A percentile compares a stretch with the other conserved stretches of the same genome.
Evolutionary conservation across 495 filamentous ascomycete species (phyloP).

Genomic region (Tirmania nivea): DNA sequence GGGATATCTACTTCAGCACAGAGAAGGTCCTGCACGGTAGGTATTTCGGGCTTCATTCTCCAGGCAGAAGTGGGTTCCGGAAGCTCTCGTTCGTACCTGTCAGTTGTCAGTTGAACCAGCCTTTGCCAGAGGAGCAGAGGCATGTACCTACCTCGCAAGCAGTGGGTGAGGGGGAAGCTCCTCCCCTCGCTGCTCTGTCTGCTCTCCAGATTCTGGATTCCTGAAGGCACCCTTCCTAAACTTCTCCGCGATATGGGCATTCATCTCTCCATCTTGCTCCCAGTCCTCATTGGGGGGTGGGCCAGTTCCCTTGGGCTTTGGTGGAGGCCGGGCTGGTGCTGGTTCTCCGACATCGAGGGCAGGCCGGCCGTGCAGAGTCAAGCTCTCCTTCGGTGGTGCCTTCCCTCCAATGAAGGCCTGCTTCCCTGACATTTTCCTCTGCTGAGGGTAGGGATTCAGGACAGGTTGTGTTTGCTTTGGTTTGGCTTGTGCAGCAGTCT

Average conservation of each 20-base stretch:
- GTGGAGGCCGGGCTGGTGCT: neutral
- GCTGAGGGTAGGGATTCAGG: too few species aligned
- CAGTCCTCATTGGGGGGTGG: neutral
- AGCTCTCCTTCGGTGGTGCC: neutral
- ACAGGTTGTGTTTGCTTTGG: too few species aligned
- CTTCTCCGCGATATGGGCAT: neutral
- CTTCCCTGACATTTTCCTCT: too few species aligned
- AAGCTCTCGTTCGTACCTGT: conserved; percentile 12
- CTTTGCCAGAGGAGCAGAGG: neutral
- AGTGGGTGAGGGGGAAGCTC: neutral
- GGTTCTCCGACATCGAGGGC: neutral
- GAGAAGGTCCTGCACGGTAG: conserved; percentile 21
- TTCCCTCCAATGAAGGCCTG: too few species aligned
- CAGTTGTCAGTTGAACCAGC: neutral
- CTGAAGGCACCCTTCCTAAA: neutral
- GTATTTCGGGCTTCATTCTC: conserved; percentile 26
- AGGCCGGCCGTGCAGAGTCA: neutral
- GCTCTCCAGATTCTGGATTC: neutral
- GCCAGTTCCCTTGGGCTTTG: neutral
- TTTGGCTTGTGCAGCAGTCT: too few species aligned
- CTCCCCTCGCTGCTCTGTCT: neutral
- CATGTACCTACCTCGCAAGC: neutral
- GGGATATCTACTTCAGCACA: conserved; percentile 14
- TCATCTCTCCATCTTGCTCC: neutral
- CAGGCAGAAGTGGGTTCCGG: conserved; percentile 17